Evolutionary conservation across 2,329 filamentous ascomycete species (phyloP), one percentile per base, ranked within the genome.

Genomic region (Botrytis cinerea): DNA sequence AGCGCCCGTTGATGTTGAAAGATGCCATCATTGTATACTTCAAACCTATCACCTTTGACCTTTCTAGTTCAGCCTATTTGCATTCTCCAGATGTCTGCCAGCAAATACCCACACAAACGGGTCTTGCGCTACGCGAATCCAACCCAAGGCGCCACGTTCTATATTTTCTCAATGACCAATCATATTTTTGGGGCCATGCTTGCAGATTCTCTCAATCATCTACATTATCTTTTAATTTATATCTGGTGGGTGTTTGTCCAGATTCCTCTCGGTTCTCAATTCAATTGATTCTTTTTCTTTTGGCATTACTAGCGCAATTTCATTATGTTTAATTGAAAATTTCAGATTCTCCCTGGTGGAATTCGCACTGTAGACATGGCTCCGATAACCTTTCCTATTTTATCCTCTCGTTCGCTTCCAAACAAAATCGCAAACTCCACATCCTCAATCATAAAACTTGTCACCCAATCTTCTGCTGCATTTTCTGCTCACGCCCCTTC

Each of bases 111-210:
- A 70, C 71, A 69, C 67, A 61, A 51, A 68, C 59, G 67, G 61
- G 35, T 63, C 67, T 63, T 40, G 40, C 60, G 35, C 40, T 35
- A 63, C 71, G 54, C 57, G 38, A 57, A n/a, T 35, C 67, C 60
- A 72, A 68, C 71, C 67, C 67, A 75, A 72, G 45, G 59, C 48
- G 71, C 66, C 70, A 72, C 73, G 57, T 75, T 51, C 69, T 72
- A 43, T 54, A 14, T 51, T 62, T 18, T 66, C 63, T 14, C 71
- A 59, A 40, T 32, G 32, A 12, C 70, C 75, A 74, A 73, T 76
- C 66, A 74, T 38, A 64, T 40, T 38, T 64, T 72, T n/a, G 14
- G 28, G 28, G 70, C 60, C 60, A 46, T 72, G 38, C 38, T 45
- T 66, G 35, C 14, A 48, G 43, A 66, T 66, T 35, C 20, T 35